Percentiles rank a stretch among this genome's conserved stretches.
These are phyloP conservation scores for Sanghuangporus baumii DNA, from an alignment of 1,284 basidiomycete genomes.

Conservation along the genomic window DNA sequence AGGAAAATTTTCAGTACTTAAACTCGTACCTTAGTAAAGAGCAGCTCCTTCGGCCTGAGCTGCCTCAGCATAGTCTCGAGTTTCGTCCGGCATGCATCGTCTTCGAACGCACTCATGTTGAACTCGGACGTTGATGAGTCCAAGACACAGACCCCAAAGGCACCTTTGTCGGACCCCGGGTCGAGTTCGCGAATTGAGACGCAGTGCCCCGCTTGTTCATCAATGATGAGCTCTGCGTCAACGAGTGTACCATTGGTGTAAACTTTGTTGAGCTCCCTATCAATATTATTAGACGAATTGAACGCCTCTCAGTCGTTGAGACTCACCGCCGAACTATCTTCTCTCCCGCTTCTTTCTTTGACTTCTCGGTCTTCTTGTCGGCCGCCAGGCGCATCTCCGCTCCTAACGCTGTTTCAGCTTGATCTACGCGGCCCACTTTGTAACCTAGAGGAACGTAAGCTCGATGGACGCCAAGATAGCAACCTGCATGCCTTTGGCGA, in stretches of 20 bases:
- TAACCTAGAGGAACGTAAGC: constrained; percentile 52
- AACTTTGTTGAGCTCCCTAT: constrained; percentile 89
- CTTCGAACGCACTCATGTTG: constrained; percentile 84
- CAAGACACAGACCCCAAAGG: constrained; percentile 90
- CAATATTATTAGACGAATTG: constrained; percentile 22
- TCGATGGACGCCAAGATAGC: constrained; percentile 5
- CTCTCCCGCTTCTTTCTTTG: constrained; percentile 46
- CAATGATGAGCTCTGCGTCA: constrained; percentile 82
- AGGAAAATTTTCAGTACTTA: neutral
- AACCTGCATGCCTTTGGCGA: constrained; percentile 61
- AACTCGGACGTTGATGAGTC: constrained; percentile 98
- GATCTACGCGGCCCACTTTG: constrained; percentile 96
- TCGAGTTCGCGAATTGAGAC: constrained; percentile 78
- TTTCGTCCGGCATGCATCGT: constrained; percentile 89
- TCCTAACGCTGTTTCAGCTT: constrained; percentile 88
- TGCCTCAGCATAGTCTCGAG: constrained; percentile 94
- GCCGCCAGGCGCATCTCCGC: constrained; percentile 78
- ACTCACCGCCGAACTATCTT: constrained; percentile 75
- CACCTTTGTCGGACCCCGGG: constrained; percentile 37
- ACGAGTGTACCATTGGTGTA: constrained; percentile 97
- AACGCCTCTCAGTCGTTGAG: neutral
- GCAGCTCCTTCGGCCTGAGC: constrained; percentile 86
- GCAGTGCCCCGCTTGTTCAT: constrained; percentile 95
- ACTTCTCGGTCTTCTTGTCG: constrained; percentile 54
- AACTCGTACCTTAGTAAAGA: constrained; percentile 78